Evolutionary conservation across 176 grass and related monocot genomes (phyloP), one percentile per base, ranked within the genome.

Genomic region (Rhynchospora breviuscula): DNA sequence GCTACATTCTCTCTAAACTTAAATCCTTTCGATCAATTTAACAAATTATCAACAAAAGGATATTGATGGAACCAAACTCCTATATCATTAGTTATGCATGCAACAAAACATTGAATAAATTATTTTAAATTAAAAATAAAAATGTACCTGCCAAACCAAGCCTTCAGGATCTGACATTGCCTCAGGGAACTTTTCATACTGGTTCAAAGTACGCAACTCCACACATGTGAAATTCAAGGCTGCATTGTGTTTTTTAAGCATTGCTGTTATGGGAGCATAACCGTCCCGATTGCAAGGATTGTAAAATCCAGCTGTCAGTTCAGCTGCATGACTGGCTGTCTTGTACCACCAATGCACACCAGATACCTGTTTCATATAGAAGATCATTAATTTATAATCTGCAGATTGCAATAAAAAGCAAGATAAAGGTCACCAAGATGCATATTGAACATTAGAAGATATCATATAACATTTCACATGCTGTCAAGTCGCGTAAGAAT

Each of bases 261-360:
- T 88, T 46, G 85, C 86, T 49, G 87, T 92, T 74, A 98, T 88
- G 79, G 92, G 87, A 85, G 90, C 75, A 67, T 98, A 98, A 7
- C 95, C 95, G 79, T 98, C 92, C 15, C 92, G 88, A 83, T 98
- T 94, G 52, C 90, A 94, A 46, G 95, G 87, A 82, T 98, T 98
- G 75, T 98, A 93, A 85, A 98, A 94, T 40, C 95, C 95, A 63
- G 95, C 89, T 17, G 89, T 91, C 82, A 98, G 79, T 81, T 98
- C 95, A 83, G 95, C 95, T 54, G 92, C 95, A 88, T 94, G 95
- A 75, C 92, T 93, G 6, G 92, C 92, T 68, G 95, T 93, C 88
- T 98, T 98, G 79, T 98, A 98, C 95, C 95, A 98, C 95, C 95
- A 98, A 57, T 98, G 92, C 49, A 98, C 86, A 17, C 92, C 90